Evolutionary conservation across 306 rosid species (phyloP).

Genomic region (Gynostemma pentaphyllum): DNA sequence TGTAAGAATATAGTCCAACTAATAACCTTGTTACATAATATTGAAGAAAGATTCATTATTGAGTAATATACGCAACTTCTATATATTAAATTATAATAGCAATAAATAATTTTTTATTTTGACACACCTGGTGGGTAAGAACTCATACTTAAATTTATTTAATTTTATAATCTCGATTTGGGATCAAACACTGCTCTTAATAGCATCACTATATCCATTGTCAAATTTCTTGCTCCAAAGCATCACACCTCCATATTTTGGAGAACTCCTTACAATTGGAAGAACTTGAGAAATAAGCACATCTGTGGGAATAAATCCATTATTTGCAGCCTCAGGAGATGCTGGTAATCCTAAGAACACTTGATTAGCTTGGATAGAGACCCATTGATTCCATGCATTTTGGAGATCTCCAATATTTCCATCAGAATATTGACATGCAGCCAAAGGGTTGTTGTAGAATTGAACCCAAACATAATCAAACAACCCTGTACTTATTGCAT

Average conservation of each 20-base stretch:
- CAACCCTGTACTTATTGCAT: constrained; percentile 35
- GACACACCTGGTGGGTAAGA: no score
- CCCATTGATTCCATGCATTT: constrained; percentile 52
- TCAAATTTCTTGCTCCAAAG: constrained; percentile 34
- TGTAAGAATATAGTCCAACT: no score
- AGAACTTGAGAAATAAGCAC: constrained; percentile 23
- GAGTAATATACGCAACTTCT: no score
- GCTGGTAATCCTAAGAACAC: constrained; percentile 67
- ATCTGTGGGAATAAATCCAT: constrained; percentile 41
- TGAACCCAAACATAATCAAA: constrained; percentile 66
- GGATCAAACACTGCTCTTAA: constrained; percentile 16
- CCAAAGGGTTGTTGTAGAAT: constrained; percentile 60
- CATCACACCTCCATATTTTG: constrained; percentile 62
- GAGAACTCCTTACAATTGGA: constrained; percentile 30
- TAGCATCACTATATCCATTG: constrained; percentile 24
- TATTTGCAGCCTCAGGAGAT: constrained; percentile 25
- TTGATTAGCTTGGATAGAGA: constrained; percentile 16
- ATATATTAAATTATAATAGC: no score
- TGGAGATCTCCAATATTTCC: constrained; percentile 25
- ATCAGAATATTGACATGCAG: constrained; percentile 35
- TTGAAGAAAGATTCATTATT: no score
- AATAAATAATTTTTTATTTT: no score
- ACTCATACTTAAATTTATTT: no score
- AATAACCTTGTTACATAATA: no score
- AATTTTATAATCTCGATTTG: no score